Percentiles rank a stretch among this genome's conserved stretches.
phyloP scores from a whole-genome alignment of 1,139 yeast species.

The Pichia sp. region DNA sequence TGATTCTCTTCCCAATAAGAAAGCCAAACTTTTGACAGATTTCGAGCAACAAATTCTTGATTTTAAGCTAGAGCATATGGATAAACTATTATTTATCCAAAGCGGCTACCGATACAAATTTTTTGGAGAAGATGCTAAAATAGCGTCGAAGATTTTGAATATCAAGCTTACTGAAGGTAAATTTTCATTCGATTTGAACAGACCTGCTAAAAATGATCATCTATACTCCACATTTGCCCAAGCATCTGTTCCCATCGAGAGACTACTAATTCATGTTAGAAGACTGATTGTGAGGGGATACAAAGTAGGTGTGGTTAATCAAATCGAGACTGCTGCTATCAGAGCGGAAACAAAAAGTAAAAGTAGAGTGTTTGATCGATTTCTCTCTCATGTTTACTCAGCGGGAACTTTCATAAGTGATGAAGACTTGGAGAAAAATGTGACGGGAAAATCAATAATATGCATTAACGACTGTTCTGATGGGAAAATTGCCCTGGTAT shows the following conservation, averaged over 20 bases:
- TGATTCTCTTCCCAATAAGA: not conserved
- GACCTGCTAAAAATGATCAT: slow-evolving; percentile 37
- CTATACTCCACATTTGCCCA: slow-evolving; percentile 65
- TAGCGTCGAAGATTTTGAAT: slow-evolving; percentile 61
- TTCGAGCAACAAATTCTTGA: slow-evolving; percentile 72
- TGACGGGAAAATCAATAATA: slow-evolving; percentile 25
- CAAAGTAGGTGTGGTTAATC: slow-evolving; percentile 86
- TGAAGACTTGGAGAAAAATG: slow-evolving; percentile 33
- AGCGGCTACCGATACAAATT: slow-evolving; percentile 90
- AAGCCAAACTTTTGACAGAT: slow-evolving; percentile 52
- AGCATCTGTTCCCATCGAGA: slow-evolving; percentile 76
- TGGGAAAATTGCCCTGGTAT: slow-evolving; percentile 46
- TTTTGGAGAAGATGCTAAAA: slow-evolving; percentile 77
- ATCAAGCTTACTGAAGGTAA: slow-evolving; percentile 72
- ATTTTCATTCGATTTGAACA: slow-evolving; percentile 45
- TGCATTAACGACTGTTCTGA: slow-evolving; percentile 33
- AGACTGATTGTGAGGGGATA: slow-evolving; percentile 57
- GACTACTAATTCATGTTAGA: slow-evolving; percentile 72
- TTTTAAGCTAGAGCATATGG: slow-evolving; percentile 55
- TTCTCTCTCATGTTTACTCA: slow-evolving; percentile 71
- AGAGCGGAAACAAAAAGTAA: slow-evolving; percentile 44
- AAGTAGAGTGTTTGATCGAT: slow-evolving; percentile 59
- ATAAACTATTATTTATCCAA: slow-evolving; percentile 72
- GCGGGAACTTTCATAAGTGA: slow-evolving; percentile 80
- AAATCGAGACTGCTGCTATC: slow-evolving; percentile 74